Evolutionary conservation across 164 flowering plant species (phyloP).

Genomic region (Magnolia sinica): DNA sequence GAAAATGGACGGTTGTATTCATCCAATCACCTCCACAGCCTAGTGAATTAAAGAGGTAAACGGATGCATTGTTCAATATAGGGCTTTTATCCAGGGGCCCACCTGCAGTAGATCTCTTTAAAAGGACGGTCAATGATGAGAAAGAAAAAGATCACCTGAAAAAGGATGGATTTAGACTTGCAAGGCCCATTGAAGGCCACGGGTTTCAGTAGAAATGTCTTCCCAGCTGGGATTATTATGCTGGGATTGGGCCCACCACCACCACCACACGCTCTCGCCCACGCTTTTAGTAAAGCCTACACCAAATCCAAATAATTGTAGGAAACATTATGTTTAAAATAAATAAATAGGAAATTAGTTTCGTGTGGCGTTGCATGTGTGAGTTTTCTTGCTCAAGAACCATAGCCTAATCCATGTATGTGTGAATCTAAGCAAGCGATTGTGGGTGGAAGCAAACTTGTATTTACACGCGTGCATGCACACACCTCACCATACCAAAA

Average conservation of each 20-base stretch:
- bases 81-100: too few relatives aligned
- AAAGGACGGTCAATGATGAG: too few relatives aligned
- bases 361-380: too few relatives aligned
- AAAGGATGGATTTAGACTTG: neutral
- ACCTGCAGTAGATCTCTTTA: too few relatives aligned
- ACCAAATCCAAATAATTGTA: neutral
- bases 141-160: neutral
- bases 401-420: too few relatives aligned
- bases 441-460: too few relatives aligned
- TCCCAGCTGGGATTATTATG: neutral
- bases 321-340: neutral
- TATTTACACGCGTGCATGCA: too few relatives aligned
- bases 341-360: too few relatives aligned
- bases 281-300: constrained; percentile 1
- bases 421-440: too few relatives aligned
- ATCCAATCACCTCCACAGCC: neutral
- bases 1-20: neutral
- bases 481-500: too few relatives aligned
- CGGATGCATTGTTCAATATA: too few relatives aligned
- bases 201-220: constrained; percentile 5
- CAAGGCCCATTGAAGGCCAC: neutral
- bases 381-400: too few relatives aligned
- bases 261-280: neutral
- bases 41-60: neutral
- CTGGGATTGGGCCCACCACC: neutral